phyloP scores from a whole-genome alignment of 1,284 basidiomycete genomes.

The Agroathelia rolfsii region DNA sequence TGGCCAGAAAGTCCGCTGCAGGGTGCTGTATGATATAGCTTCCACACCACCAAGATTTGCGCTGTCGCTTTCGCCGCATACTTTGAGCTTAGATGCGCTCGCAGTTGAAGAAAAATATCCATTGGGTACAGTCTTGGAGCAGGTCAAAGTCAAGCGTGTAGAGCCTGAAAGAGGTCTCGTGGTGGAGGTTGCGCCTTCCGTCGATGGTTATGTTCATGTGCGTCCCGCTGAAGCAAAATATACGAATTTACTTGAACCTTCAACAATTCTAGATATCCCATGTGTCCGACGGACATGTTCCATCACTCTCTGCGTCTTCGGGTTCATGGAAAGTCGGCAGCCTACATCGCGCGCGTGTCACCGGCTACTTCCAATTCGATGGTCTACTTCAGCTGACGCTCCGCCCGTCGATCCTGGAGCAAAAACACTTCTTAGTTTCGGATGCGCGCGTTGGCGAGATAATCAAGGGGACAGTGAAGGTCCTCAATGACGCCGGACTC shows the following conservation, averaged over 20 bases:
- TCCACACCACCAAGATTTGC: constrained; percentile 69
- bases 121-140: constrained; percentile 63
- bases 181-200: constrained; percentile 51
- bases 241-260: constrained; percentile 4
- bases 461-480: constrained; percentile 80
- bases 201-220: constrained; percentile 83
- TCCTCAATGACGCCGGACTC: constrained; percentile 68
- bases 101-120: constrained; percentile 53
- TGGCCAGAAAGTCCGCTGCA: constrained; percentile 82
- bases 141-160: constrained; percentile 63
- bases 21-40: constrained; percentile 81
- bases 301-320: constrained; percentile 57
- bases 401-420: constrained; percentile 75
- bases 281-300: constrained; percentile 83
- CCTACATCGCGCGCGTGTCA: constrained; percentile 81
- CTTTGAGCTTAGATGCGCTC: constrained; percentile 43
- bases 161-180: constrained; percentile 79
- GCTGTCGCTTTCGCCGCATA: constrained; percentile 69
- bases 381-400: constrained; percentile 83
- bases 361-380: constrained; percentile 83
- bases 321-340: constrained; percentile 77
- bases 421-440: constrained; percentile 78
- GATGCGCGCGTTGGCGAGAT: constrained; percentile 82
- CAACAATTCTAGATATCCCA: constrained; percentile 71
- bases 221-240: constrained; percentile 24